phyloP scores from a whole-genome alignment of 2,329 filamentous ascomycete species.

The Paecilomyces fulvus region DNA sequence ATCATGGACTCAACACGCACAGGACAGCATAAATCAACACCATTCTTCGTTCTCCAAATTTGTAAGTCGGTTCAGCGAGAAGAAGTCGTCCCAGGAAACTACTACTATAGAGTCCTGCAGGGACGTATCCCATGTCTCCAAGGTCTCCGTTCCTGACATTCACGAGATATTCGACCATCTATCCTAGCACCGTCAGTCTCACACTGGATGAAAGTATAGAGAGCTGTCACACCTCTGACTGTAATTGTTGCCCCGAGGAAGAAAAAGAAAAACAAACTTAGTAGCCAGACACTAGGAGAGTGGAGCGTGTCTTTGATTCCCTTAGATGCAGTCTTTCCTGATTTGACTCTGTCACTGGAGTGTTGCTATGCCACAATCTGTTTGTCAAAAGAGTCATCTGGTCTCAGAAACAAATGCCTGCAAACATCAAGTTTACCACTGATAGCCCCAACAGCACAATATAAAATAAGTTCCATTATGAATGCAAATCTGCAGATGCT shows the following conservation, averaged over 20 bases:
- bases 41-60: slow-evolving; percentile 52
- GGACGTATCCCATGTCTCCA: slow-evolving; percentile 53
- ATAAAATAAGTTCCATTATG: slow-evolving; percentile 50
- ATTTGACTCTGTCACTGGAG: neutral
- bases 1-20: slow-evolving; percentile 28
- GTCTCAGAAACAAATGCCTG: slow-evolving; percentile 45
- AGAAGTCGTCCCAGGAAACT: slow-evolving; percentile 48
- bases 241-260: slow-evolving; percentile 50
- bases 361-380: neutral
- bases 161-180: slow-evolving; percentile 59
- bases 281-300: slow-evolving; percentile 41
- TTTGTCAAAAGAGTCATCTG: slow-evolving; percentile 4
- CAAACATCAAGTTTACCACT: slow-evolving; percentile 42
- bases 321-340: slow-evolving; percentile 7
- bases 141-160: slow-evolving; percentile 50
- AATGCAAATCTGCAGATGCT: slow-evolving; percentile 29
- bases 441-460: slow-evolving; percentile 46
- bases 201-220: neutral
- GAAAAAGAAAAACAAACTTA: slow-evolving; percentile 58
- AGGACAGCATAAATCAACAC: slow-evolving; percentile 46
- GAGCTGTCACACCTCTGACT: slow-evolving; percentile 27
- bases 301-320: slow-evolving; percentile 18
- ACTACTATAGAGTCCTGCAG: slow-evolving; percentile 53
- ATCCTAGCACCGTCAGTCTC: slow-evolving; percentile 32
- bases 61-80: slow-evolving; percentile 51